Base-by-base conservation (phyloP, 176 grass and related monocot species). In the Carex myosuroides region DNA sequence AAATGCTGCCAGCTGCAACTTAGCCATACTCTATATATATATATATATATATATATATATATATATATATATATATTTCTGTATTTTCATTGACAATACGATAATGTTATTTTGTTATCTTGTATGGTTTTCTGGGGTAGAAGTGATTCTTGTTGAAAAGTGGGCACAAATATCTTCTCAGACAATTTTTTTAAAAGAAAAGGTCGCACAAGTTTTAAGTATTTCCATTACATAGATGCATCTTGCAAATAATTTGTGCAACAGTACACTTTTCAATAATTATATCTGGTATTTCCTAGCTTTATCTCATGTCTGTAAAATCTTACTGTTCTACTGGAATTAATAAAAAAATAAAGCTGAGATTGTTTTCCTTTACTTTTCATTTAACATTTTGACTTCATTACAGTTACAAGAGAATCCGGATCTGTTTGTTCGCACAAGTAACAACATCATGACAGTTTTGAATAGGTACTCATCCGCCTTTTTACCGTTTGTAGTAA, bases 401-500 rank as follows among this genome's bases (percentile, higher is more conserved):
- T 89, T 95, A 65, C 83, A 98, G 95, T 33, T 84, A 20, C 82
- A 89, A 55, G 85, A 90, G 60, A 98, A 92, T 61, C 13, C 13
- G 0, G 82, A 88, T 75, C 85, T 95, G 32, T 95, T 98, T 87
- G 81, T 89, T 84, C 91, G 17, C 41, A 89, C 83, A 20, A 98
- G 83, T 83, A 84, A 78, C 54, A 98, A 98, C 83, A 92, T 98
- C 60, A 79, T 84, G 88, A 61, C 85, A 59, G 93, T 95, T 89
- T 93, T 98, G 82, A 92, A 83, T 85, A 93, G 95, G 95, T 98
- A 91, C 46, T 12, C 17, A 20, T 30, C 61, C 1, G 9, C 68
- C 37, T 71, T 71, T 71, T 29, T 13, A 75, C 12, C 20, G 1
- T 52, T 29, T 53, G 14, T 75, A 7, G 1, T 55, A 30, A 68